Percentiles rank a stretch among this genome's conserved stretches.
phyloP scores from a whole-genome alignment of 2,329 filamentous ascomycete species.

The Talaromyces sp. region DNA sequence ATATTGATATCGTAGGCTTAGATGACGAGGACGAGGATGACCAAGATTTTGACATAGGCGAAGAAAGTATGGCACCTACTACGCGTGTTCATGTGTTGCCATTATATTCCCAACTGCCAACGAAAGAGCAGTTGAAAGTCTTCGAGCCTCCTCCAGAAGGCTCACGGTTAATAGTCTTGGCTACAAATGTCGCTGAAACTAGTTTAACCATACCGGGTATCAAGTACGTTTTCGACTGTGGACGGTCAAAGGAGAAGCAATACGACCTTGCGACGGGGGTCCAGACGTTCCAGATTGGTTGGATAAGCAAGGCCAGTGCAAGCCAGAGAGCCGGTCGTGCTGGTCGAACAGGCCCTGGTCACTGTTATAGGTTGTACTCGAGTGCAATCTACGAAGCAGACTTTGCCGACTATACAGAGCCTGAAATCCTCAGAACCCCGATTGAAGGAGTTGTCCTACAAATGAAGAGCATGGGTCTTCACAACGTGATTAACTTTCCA shows the following conservation, averaged over 20 bases:
- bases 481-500: conserved; percentile 87
- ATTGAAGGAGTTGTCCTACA: conserved; percentile 90
- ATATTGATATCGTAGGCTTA: conserved; percentile 56
- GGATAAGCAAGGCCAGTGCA: conserved; percentile 96
- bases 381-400: conserved; percentile 87
- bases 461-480: conserved; percentile 89
- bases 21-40: conserved; percentile 55
- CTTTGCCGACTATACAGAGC: conserved; percentile 78
- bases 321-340: conserved; percentile 89
- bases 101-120: conserved; percentile 86
- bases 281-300: conserved; percentile 89
- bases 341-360: conserved; percentile 88
- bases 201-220: conserved; percentile 95
- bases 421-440: conserved; percentile 84
- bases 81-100: conserved; percentile 82
- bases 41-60: conserved; percentile 65
- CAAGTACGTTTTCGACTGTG: conserved; percentile 92
- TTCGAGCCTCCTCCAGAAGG: conserved; percentile 81
- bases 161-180: conserved; percentile 78
- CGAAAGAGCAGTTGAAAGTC: conserved; percentile 82
- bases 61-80: conserved; percentile 53
- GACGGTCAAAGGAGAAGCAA: conserved; percentile 83
- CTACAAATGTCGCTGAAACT: conserved; percentile 95
- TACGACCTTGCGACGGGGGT: conserved; percentile 87
- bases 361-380: conserved; percentile 92